Percentiles rank a stretch among this genome's conserved stretches.
Evolutionary conservation across 2,329 filamentous ascomycete species (phyloP).

Genomic region (Neocatenulostroma microsporum): DNA sequence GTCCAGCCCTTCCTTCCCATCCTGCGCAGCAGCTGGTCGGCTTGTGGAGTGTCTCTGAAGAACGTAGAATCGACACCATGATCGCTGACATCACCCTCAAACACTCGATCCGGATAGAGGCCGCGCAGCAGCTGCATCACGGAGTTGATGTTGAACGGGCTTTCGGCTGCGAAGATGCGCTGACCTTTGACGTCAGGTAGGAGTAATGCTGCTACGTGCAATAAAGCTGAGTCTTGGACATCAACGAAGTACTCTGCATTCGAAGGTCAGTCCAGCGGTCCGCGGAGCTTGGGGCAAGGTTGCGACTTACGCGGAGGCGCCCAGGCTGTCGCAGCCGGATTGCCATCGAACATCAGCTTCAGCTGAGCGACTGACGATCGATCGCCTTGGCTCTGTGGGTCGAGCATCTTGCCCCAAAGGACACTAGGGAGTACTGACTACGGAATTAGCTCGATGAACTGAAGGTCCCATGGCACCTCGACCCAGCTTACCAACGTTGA

Average conservation of each 20-base stretch:
- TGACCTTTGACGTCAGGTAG: conserved; percentile 39
- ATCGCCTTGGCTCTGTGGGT: conserved; percentile 6
- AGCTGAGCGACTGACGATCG: conserved; percentile 4
- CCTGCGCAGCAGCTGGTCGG: conserved; percentile 24
- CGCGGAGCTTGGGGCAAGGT: too few species aligned
- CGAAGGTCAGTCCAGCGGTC: conserved; percentile 2
- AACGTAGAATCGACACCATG: conserved; percentile 18
- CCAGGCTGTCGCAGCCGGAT: conserved; percentile 9
- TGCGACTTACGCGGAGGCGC: conserved; percentile 9
- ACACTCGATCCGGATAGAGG: conserved; percentile 31
- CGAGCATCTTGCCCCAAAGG: conserved; percentile 10
- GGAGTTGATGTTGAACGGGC: conserved; percentile 38
- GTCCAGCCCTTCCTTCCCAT: conserved; percentile 25
- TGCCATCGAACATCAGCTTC: conserved; percentile 8
- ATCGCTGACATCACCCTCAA: conserved; percentile 24
- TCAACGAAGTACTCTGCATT: conserved; percentile 35
- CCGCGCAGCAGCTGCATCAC: conserved; percentile 31
- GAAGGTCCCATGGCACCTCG: too few species aligned
- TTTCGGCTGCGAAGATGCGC: conserved; percentile 45
- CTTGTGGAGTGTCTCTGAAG: conserved; percentile 14
- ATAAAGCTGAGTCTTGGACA: conserved; percentile 40
- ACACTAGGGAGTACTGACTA: conserved; percentile 10
- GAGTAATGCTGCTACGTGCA: conserved; percentile 46
- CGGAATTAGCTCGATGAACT: too few species aligned
- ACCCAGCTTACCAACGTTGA: conserved; percentile 39